Percentiles rank a stretch among this genome's conserved stretches.
These are phyloP conservation scores for Syzygium syzygioides DNA, from an alignment of 441 rosid species.

Conservation along the genomic window DNA sequence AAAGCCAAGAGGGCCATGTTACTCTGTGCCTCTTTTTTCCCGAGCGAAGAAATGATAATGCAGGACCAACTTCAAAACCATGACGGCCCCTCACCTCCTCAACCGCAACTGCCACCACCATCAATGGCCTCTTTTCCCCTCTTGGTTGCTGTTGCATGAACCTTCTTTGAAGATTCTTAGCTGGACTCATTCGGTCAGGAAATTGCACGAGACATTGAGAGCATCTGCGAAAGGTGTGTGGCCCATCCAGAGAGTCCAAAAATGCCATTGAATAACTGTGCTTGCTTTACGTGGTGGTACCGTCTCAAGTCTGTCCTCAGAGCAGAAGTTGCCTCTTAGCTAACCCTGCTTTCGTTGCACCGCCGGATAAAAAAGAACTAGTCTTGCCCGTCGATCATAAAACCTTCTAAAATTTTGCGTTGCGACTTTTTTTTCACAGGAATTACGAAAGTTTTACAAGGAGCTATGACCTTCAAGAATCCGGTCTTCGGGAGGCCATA, in stretches of 20 bases:
- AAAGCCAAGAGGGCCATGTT: neutral
- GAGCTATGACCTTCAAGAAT: neutral
- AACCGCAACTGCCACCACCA: neutral
- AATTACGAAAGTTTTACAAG: neutral
- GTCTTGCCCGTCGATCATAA: neutral
- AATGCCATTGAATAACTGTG: too few relatives aligned
- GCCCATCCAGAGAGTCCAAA: neutral
- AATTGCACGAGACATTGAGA: neutral
- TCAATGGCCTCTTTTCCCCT: neutral
- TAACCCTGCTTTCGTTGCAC: neutral
- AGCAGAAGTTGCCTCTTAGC: neutral
- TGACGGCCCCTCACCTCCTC: neutral
- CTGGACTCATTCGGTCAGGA: neutral
- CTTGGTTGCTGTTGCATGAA: neutral
- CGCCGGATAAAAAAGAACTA: neutral
- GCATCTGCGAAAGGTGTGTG: neutral
- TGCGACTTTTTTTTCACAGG: neutral
- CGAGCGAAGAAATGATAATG: neutral
- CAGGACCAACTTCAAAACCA: neutral
- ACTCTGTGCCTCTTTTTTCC: neutral
- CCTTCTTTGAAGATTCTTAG: neutral
- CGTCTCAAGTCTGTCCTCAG: neutral
- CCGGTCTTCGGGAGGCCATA: neutral
- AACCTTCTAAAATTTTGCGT: neutral
- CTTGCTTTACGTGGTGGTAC: neutral